Evolutionary conservation across 2,329 filamentous ascomycete genomes (phyloP), one percentile per base, ranked within the genome.

Genomic region (Beauveria brongniartii): DNA sequence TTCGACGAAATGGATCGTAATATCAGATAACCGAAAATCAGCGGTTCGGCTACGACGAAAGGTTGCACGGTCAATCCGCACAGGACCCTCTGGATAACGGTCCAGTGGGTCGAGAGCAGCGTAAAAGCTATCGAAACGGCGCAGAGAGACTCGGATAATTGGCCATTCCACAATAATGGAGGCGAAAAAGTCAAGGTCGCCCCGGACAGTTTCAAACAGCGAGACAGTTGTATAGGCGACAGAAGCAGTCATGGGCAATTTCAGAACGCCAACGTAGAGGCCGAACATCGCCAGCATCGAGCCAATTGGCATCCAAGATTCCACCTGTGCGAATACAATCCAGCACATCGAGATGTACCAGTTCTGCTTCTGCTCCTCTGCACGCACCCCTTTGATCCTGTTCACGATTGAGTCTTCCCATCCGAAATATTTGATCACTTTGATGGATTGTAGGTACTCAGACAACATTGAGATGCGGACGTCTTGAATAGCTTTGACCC

Each of bases 341-440:
- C 74, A 77, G 59, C 81, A 73, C 34, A 84, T 68, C 7, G 78
- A 78, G 18, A 82, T 74, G 4, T 69, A 73, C 82, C 83, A 85
- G 20, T 84, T 74, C 43, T 78, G 76, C 46, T 76, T 77, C 63
- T 84, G 82, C 66, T 85, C 83, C 1, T 74, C 71, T 16, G 71
- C 67, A 2, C 83, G 78, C 9, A 80, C 75, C 3, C 75, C 70
- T 26, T 79, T 75, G 61, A 85, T 78, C 55, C 75, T 78, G 12
- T 77, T 71, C 8, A 77, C 75, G 63, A 82, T 78, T 24, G 79
- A 75, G 24, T 77, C 74, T 65, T 85, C 82, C 83, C 82, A 85
- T 2, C 80, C 80, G 68, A 85, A 84, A 65, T 84, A 85, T 66
- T 85, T 85, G 70, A 85, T 78, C 14, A 80, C 80, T 16, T 80